Conservation (phyloP, 805 yeast species). For the Wickerhamiella hasegawae region DNA sequence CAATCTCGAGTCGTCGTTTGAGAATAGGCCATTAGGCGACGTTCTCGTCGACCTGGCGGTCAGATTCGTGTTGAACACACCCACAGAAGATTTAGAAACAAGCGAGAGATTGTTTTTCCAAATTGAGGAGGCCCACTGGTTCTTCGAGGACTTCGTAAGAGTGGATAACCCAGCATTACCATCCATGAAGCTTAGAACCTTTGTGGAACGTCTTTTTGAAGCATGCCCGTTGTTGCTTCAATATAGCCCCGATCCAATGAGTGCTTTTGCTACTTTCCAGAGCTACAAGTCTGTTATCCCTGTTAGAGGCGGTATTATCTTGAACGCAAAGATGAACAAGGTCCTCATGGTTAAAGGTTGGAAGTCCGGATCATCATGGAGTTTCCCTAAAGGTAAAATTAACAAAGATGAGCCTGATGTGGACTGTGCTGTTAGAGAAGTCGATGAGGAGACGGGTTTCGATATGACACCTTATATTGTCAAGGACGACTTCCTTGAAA, state of each 20-base stretch:
- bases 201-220: conserved; percentile 64
- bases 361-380: conserved; percentile 70
- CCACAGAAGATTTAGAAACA: conserved; percentile 75
- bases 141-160: conserved; percentile 71
- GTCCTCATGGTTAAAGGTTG: conserved; percentile 71
- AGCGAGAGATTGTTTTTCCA: conserved; percentile 76
- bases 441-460: conserved; percentile 84
- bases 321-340: conserved; percentile 54
- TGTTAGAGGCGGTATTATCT: conserved; percentile 86
- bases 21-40: conserved; percentile 12
- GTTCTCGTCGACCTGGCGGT: conserved; percentile 51
- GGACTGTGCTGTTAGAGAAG: conserved; percentile 83
- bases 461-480: conserved; percentile 55
- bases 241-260: conserved; percentile 24
- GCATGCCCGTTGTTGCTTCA: conserved; percentile 36
- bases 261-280: conserved; percentile 64
- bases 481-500: conserved; percentile 60
- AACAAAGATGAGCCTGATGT: conserved; percentile 82
- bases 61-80: conserved; percentile 80
- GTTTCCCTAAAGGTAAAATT: conserved; percentile 94
- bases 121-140: conserved; percentile 98
- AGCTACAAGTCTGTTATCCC: conserved; percentile 82
- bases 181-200: conserved; percentile 54
- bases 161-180: conserved; percentile 64
- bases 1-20: conserved; percentile 4